These are phyloP conservation scores for Emericellopsis atlantica DNA, from an alignment of 2,329 filamentous ascomycete genomes.

Conservation along the genomic window DNA sequence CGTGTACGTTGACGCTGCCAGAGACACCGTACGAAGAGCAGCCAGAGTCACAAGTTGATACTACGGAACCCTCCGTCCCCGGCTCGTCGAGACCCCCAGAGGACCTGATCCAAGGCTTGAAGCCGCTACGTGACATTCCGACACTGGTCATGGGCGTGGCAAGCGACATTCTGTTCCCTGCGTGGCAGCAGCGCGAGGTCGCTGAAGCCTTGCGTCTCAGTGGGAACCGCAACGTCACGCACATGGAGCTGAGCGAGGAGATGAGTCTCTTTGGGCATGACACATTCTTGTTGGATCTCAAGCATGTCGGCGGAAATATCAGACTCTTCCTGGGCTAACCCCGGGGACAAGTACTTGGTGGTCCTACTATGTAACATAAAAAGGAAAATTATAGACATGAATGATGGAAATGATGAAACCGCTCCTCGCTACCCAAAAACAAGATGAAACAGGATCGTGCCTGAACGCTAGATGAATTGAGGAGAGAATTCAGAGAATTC, in stretches of 20 bases:
- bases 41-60: constrained; percentile 21
- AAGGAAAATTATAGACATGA: not conserved
- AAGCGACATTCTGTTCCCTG: constrained; percentile 91
- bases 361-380: not conserved
- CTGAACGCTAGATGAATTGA: constrained; percentile 3
- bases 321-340: constrained; percentile 59
- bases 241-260: constrained; percentile 88
- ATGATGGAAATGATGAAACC: not conserved
- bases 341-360: not conserved
- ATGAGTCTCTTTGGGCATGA: constrained; percentile 93
- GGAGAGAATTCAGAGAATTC: constrained; percentile 4
- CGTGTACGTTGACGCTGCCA: constrained; percentile 73
- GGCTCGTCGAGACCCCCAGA: constrained; percentile 48
- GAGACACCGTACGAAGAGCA: constrained; percentile 80
- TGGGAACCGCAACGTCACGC: constrained; percentile 72
- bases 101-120: constrained; percentile 69
- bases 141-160: constrained; percentile 87
- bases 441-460: no score
- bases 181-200: constrained; percentile 95
- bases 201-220: constrained; percentile 66
- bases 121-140: constrained; percentile 60
- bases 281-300: constrained; percentile 83
- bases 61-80: constrained; percentile 8
- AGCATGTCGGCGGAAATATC: constrained; percentile 80
- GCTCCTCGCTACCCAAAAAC: constrained; percentile 1